phyloP scores from a whole-genome alignment of 257 asterid genomes.

The Nicotiana otophora region DNA sequence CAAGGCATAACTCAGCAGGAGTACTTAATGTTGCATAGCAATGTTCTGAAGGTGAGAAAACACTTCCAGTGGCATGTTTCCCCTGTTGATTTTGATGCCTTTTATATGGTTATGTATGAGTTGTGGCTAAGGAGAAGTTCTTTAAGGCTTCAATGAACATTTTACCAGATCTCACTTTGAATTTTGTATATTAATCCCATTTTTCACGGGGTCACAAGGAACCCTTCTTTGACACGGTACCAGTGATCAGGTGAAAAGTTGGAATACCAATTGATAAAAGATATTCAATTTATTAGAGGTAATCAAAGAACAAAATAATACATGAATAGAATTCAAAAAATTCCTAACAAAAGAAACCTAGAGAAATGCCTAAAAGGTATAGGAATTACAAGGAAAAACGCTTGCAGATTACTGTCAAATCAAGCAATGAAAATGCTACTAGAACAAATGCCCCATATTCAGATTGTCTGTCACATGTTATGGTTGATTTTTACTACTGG shows the following conservation, averaged over 20 bases:
- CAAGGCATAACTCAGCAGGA: slow-evolving; percentile 33
- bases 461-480: no score
- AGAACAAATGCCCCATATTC: no score
- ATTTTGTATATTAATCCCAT: neutral
- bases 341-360: no score
- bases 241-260: neutral
- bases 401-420: no score
- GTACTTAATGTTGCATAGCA: slow-evolving; percentile 34
- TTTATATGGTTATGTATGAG: slow-evolving; percentile 78
- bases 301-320: no score
- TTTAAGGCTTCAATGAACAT: slow-evolving; percentile 18
- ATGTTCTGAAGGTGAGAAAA: slow-evolving; percentile 55
- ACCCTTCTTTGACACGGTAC: neutral
- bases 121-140: slow-evolving; percentile 73
- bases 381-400: no score
- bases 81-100: slow-evolving; percentile 73
- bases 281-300: no score
- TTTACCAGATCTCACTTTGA: neutral
- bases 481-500: no score
- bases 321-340: no score
- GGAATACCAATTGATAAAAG: neutral
- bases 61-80: slow-evolving; percentile 79
- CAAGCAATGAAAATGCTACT: no score
- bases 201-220: neutral
- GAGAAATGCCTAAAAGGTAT: no score